Evolutionary conservation across 148 eudicot species (phyloP).

Genomic region (Vaccinium darrowii): DNA sequence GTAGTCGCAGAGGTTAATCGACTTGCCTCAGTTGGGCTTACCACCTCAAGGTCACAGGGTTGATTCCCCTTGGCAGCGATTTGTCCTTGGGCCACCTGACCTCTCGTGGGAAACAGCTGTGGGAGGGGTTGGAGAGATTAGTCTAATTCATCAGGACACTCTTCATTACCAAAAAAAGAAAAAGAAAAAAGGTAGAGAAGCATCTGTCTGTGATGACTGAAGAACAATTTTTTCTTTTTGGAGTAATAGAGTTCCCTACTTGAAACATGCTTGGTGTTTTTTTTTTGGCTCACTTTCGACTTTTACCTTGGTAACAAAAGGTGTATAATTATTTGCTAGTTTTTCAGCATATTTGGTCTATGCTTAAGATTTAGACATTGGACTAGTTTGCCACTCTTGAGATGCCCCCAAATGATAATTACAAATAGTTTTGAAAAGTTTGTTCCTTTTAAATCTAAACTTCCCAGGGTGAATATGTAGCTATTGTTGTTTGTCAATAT

Average conservation of each 20-base stretch:
- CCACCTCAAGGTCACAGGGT: too few relatives aligned
- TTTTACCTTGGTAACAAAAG: background rate
- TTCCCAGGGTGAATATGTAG: background rate
- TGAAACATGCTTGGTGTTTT: background rate
- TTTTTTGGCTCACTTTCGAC: background rate
- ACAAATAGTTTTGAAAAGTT: background rate
- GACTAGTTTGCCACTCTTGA: background rate
- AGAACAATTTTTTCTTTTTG: background rate
- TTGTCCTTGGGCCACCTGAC: too few relatives aligned
- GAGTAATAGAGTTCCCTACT: background rate
- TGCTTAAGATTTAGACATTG: background rate
- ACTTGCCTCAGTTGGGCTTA: too few relatives aligned
- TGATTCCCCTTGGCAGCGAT: too few relatives aligned
- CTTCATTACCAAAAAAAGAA: too few relatives aligned
- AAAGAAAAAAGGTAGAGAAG: background rate
- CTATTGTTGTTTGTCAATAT: background rate
- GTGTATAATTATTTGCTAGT: background rate
- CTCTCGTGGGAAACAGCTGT: too few relatives aligned
- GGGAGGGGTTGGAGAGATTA: too few relatives aligned
- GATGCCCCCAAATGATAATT: background rate
- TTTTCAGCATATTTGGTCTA: constrained; percentile 2
- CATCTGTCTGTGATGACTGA: background rate
- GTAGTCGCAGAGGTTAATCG: too few relatives aligned
- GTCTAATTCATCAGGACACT: too few relatives aligned
- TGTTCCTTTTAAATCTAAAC: background rate